Evolutionary conservation across 352 stramenopile genomes (phyloP), one percentile per base, ranked within the genome.

Genomic region (Globisporangium nagaii): DNA sequence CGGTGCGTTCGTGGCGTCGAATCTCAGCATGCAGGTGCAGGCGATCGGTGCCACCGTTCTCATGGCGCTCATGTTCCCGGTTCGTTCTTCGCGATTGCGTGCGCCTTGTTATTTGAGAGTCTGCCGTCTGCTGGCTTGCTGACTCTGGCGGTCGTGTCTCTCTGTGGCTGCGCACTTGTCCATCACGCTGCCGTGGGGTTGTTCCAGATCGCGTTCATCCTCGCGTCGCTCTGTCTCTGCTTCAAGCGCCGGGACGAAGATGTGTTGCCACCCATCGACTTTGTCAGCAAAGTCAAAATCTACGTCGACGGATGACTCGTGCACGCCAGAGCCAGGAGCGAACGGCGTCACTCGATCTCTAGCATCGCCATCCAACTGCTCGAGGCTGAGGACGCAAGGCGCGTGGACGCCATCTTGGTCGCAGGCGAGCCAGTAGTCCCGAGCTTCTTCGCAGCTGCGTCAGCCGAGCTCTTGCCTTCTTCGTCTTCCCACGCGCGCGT

Each of bases 161-260:
- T 12, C 6, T 37, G 4, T 13, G 9, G 6, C 5, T 17, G 6
- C 15, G n/a, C n/a, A n/a, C n/a, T n/a, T n/a, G n/a, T n/a, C n/a
- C n/a, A n/a, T n/a, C n/a, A n/a, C n/a, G n/a, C n/a, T n/a, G n/a
- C n/a, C n/a, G n/a, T n/a, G n/a, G n/a, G n/a, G n/a, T n/a, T 28
- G 5, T 11, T 22, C 9, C 24, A 89, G 77, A 67, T 84, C 12
- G 6, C 58, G 13, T 87, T 84, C 51, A 49, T 86, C 7, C 2
- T 84, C 10, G 57, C 50, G 24, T 81, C 76, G 0, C 2, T 88
- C 2, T 89, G 77, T 36, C 66, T 92, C 15, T 86, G 80, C 53
- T 77, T 86, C 28, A 90, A 92, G 60, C 70, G 81, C 34, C 58
- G 80, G 39, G 79, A 92, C 41, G 65, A 86, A 60, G 81, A 88